Conservation (phyloP, 306 rosid species). For the Arachis hypogaea region DNA sequence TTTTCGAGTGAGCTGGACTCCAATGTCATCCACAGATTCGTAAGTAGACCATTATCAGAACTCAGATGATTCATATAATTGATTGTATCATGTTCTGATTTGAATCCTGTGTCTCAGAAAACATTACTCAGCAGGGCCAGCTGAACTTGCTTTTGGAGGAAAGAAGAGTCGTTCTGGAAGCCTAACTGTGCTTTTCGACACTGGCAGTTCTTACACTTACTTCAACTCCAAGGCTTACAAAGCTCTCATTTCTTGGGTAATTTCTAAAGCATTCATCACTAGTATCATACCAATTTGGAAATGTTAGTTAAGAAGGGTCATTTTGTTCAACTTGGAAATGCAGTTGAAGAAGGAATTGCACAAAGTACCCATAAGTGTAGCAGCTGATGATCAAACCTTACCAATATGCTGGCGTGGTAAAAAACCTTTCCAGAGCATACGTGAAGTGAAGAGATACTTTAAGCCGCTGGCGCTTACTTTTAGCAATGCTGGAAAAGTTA, state of each 20-base stretch:
- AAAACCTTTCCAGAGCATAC: slow-evolving; percentile 67
- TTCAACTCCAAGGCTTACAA: slow-evolving; percentile 69
- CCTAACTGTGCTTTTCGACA: slow-evolving; percentile 64
- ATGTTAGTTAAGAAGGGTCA: not conserved
- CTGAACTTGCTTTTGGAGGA: slow-evolving; percentile 72
- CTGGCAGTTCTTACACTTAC: slow-evolving; percentile 87
- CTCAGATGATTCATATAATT: not conserved
- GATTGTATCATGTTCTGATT: not conserved
- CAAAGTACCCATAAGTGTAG: slow-evolving; percentile 58
- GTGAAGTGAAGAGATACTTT: slow-evolving; percentile 78
- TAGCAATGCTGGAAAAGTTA: slow-evolving; percentile 51
- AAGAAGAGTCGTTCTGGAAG: slow-evolving; percentile 56
- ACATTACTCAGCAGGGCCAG: slow-evolving; percentile 82
- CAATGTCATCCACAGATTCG: slow-evolving; percentile 63
- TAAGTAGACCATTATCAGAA: slow-evolving; percentile 47
- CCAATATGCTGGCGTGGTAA: slow-evolving; percentile 82
- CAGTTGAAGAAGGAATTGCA: slow-evolving; percentile 65
- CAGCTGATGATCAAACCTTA: slow-evolving; percentile 65
- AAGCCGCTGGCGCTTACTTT: slow-evolving; percentile 74
- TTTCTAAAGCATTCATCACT: slow-evolving; percentile 42
- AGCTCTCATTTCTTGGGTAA: slow-evolving; percentile 63
- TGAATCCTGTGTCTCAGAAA: slow-evolving; percentile 53
- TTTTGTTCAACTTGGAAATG: slow-evolving; percentile 40
- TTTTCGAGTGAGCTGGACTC: slow-evolving; percentile 62
- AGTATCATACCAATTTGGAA: not conserved